Evolutionary conservation across 179 eudicot species (phyloP), one percentile per base, ranked within the genome.

Genomic region (Monotropa hypopitys): DNA sequence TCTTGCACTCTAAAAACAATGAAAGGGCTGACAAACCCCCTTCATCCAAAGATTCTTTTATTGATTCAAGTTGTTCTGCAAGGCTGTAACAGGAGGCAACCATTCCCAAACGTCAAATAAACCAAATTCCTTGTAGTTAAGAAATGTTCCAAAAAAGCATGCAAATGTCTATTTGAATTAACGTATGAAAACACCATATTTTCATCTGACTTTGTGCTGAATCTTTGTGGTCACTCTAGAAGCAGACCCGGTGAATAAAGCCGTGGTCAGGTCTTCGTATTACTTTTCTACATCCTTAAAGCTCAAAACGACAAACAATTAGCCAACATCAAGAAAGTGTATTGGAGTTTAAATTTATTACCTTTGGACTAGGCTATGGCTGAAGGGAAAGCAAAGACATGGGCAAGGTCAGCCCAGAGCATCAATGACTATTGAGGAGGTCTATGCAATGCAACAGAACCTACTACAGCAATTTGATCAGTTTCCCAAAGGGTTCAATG

Each of bases 51-150:
- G 99, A 93, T 70, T 87, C 96, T 78, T 81, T 89, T 77, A 96
- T 85, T 33, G 96, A 89, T 56, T 91, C 96, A 63, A 96, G 90
- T 86, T 91, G 99, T 77, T 96, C 99, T 75, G 90, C 85, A 77
- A 96, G 98, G 80, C 99, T 96, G 90, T 82, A 85, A 81, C 12
- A 43, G 51, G 51, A 49, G 23, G 53, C 1, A 68, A 74, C 42
- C 72, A 76, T 16, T 57, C 62, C 46, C 0, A 45, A 50, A 47
- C 0, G 30, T 46, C 35, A 78, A 59, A 33, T 45, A 11, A 28
- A 56, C 38, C 62, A 40, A n/a, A 35, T 13, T 23, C 33, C 43
- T 30, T 49, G 63, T 49, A 72, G 62, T 20, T 78, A 26, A 73
- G 26, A 66, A 23, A 76, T 76, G 73, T 46, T 13, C 23, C 9